Evolutionary conservation across 106 monocot genomes (phyloP).

Genomic region (Dioscorea zingiberensis): DNA sequence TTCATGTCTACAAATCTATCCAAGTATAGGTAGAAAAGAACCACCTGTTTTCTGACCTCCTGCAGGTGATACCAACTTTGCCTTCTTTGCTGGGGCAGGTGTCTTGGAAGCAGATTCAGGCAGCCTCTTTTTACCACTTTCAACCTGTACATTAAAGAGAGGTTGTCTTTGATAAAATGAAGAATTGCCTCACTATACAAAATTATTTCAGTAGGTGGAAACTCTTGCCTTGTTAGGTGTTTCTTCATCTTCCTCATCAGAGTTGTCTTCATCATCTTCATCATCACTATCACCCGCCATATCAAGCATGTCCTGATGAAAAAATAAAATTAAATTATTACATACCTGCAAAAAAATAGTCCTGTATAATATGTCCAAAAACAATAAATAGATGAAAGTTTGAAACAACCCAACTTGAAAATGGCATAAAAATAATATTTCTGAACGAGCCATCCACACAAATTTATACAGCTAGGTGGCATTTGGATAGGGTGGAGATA

Average conservation of each 20-base stretch:
- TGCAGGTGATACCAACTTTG: conserved; percentile 42
- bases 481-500: no score
- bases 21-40: background rate
- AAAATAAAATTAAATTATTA: background rate
- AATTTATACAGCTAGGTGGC: no score
- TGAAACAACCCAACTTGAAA: no score
- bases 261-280: conserved; percentile 43
- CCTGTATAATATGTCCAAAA: no score
- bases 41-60: conserved; percentile 59
- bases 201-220: background rate
- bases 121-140: conserved; percentile 37
- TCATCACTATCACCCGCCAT: conserved; percentile 29
- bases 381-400: no score
- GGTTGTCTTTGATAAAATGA: no score
- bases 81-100: conserved; percentile 48
- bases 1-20: background rate
- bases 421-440: no score
- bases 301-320: conserved; percentile 43
- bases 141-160: conserved; percentile 8
- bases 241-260: conserved; percentile 55
- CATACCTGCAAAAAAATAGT: background rate
- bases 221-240: conserved; percentile 28
- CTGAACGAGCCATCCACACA: no score
- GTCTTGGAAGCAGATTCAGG: conserved; percentile 32
- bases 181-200: no score